phyloP scores from a whole-genome alignment of 306 rosid genomes.

The Acacia confusa region DNA sequence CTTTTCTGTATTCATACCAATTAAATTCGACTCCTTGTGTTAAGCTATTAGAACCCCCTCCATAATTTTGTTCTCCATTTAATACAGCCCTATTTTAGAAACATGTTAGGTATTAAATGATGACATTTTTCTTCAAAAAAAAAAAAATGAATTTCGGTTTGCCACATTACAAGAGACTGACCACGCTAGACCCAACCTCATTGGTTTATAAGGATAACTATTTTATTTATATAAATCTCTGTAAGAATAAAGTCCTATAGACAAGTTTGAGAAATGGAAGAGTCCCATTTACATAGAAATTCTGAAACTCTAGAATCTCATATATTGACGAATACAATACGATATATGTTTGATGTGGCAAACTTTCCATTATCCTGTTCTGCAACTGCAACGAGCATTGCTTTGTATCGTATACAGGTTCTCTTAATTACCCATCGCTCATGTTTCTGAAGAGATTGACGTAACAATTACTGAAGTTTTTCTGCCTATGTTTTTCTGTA shows the following conservation, averaged over 20 bases:
- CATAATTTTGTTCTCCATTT: too few species aligned
- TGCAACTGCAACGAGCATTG: background rate
- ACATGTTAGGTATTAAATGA: too few species aligned
- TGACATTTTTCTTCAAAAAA: too few species aligned
- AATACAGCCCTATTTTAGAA: too few species aligned
- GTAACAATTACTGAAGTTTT: slow-evolving; percentile 48
- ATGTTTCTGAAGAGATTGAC: slow-evolving; percentile 90
- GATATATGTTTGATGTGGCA: background rate
- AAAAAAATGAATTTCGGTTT: too few species aligned
- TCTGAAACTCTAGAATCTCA: background rate
- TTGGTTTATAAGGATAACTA: too few species aligned
- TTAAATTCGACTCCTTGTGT: too few species aligned
- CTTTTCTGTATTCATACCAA: too few species aligned
- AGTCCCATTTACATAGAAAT: background rate
- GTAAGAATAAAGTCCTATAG: background rate
- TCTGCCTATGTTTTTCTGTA: background rate
- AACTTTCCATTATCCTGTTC: slow-evolving; percentile 10
- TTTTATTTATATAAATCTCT: background rate
- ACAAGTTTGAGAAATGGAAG: background rate
- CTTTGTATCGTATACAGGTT: slow-evolving; percentile 29
- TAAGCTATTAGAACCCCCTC: too few species aligned
- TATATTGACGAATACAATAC: background rate
- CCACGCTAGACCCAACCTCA: too few species aligned
- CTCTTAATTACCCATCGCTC: slow-evolving; percentile 31
- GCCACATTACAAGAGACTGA: too few species aligned